Base-by-base conservation (phyloP, 2,329 filamentous ascomycete genomes). In the Fusarium guadeloupense region DNA sequence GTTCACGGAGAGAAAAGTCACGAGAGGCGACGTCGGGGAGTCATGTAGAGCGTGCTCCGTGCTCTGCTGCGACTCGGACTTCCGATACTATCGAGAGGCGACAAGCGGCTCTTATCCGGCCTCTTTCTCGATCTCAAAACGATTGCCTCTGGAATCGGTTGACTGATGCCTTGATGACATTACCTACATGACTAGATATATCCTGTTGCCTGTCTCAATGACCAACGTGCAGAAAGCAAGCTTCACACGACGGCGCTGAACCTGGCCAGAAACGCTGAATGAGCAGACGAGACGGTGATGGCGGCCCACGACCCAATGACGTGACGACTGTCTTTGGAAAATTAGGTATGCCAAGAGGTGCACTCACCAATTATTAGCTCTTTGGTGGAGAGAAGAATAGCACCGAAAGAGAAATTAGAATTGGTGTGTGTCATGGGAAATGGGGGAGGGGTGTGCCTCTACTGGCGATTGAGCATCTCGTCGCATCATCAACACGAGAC, bases 291-390 rank as follows among this genome's bases (percentile, higher is more conserved):
- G 31, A 28, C 31, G 31, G 26, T 42, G 35, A 47, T 63, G 56
- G 43, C 33, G 35, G 43, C 16, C 43, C 12, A 46, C 31, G 37
- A 23, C 43, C 54, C 56, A 64, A 65, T 64, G 61, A 64, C 53
- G 62, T 54, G 61, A 54, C 46, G 30, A 45, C 37, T 45, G 17
- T 12, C 7, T 33, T 26, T 9, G 20, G 52, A 40, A 38, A 53
- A 48, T 59, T 59, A 59, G 61, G 61, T 65, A 62, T 65, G 61
- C 61, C 61, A 51, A 64, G 61, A 64, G 61, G 62, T 64, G 52
- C 54, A 45, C 59, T 64, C 51, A 55, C 60, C 54, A 53, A 59
- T 55, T 41, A 26, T 10, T 26, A 10, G 9, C 56, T 48, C 62
- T 57, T 33, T 53, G 40, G 31, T 30, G 37, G 26, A 62, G 45